Base-by-base conservation (phyloP, 495 filamentous ascomycete species). In the Penicillium desertorum region DNA sequence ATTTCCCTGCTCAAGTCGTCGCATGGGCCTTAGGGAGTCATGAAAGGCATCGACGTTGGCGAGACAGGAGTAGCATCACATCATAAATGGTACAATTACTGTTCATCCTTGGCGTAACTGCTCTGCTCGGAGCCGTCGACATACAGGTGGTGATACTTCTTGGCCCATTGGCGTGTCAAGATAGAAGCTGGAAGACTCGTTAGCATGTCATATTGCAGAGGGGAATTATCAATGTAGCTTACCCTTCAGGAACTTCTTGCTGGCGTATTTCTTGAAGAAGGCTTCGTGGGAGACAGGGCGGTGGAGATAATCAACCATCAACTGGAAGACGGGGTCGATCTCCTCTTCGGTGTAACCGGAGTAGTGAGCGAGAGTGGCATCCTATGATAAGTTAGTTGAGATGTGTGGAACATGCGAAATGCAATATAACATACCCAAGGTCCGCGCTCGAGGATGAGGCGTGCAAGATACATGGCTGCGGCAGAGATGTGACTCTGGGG, bases 181-280 rank as follows among this genome's bases (percentile, higher is more conserved):
- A 97, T 91, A 37, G 94, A 97, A 54, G 92, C 94, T 96, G 32
- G 3, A 25, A 20, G 20, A 19, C 23, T 1, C 23, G 60, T 75
- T 54, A 73, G 61, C 49, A 49, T 19, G 8, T 17, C 1, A 34
- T 9, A 1, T 32, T 27, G 34, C 2, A 12, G 52, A 43, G 30
- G 23, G 22, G 14, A 19, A 14, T 23, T 10, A 37, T 1, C 16
- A 11, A 39, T 42, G 14, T 34, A 17, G 59, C 74, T 68, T 83
- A 92, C 94, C 93, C 78, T 97, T 97, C 66, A 97, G 73, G 75
- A 96, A 98, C 74, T 93, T 96, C 79, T 97, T 98, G 83, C 91
- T 94, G 16, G 95, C 94, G 67, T 98, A 98, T 71, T 98, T 98
- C 81, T 93, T 94, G 81, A 96, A 98, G 83, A 98, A 98, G 17